phyloP scores from a whole-genome alignment of 192 early-diverging fungal species.

The Pecoramyces ruminantium region DNA sequence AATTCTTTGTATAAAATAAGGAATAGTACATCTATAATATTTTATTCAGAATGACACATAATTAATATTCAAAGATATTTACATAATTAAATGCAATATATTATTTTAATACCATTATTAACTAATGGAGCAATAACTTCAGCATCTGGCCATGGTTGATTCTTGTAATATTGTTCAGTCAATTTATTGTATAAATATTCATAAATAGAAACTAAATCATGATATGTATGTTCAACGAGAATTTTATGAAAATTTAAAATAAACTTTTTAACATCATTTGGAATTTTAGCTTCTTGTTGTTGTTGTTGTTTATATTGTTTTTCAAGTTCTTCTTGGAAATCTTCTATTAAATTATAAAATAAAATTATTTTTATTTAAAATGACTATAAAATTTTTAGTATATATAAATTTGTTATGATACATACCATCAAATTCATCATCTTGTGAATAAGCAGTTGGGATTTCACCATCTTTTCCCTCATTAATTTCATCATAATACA shows the following conservation, averaged over 20 bases:
- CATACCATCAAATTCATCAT: neutral
- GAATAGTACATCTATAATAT: constrained; percentile 72
- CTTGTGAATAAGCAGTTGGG: neutral
- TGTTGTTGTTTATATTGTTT: neutral
- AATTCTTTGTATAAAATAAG: constrained; percentile 89
- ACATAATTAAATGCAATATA: no score
- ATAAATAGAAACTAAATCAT: constrained; percentile 75
- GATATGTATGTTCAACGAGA: constrained; percentile 59
- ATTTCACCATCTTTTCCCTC: neutral
- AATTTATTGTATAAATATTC: constrained; percentile 79
- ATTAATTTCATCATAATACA: neutral
- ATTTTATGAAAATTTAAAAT: constrained; percentile 64
- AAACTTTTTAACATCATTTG: constrained; percentile 71
- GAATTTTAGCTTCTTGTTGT: constrained; percentile 38
- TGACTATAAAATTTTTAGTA: no score
- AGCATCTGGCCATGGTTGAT: constrained; percentile 75
- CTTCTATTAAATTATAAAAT: neutral
- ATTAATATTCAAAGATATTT: no score
- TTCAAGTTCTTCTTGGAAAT: neutral
- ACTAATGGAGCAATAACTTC: constrained; percentile 64
- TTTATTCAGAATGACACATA: no score
- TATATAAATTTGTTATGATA: no score
- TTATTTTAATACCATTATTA: constrained; percentile 69
- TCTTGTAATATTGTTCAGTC: constrained; percentile 80
- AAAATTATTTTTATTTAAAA: no score